Evolutionary conservation across 2,329 filamentous ascomycete genomes (phyloP), one percentile per base, ranked within the genome.

Genomic region (Elsinoe necatrix): DNA sequence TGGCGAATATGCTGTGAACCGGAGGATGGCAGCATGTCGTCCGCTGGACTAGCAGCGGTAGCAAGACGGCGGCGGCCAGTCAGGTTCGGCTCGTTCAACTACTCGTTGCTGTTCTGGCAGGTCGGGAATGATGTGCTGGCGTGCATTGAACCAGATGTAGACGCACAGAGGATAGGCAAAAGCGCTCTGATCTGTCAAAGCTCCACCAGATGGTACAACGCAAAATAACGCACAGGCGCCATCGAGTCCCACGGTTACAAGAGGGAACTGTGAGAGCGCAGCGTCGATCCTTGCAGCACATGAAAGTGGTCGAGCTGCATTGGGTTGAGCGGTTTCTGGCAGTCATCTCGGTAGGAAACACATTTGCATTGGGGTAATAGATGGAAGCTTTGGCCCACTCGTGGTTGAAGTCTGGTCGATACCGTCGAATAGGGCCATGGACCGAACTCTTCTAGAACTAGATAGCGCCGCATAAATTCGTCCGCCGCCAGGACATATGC

Each of bases 91-190:
- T 52, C 52, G 52, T 55, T 31, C 18, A 42, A 42, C 34, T 55
- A 45, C 27, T 42, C 54, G 37, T 48, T 56, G 54, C 54, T 56
- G 47, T 56, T 56, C 37, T 56, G 54, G 56, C 56, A 57, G 56
- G 31, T 43, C 56, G 45, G 48, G 34, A 54, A 41, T 42, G 56
- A 57, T 57, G 56, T 54, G 56, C 42, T 57, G 56, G 56, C 56
- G 56, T 57, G 56, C 56, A 54, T 42, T 42, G 47, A 35, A 51
- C 55, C 55, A 57, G 45, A 52, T 34, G 52, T 35, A 45, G 41
- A 56, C 29, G 54, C 37, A 45, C 54, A 47, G 29, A 21, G 20
- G 54, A 25, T 37, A 52, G 54, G 54, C 54, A 56, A 47, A n/a
- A 43, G 42, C 21, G 54, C 54, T 56, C 37, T 56, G 54, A 56